phyloP scores from a whole-genome alignment of 257 asterid species.

The Solanum sparsipilum region DNA sequence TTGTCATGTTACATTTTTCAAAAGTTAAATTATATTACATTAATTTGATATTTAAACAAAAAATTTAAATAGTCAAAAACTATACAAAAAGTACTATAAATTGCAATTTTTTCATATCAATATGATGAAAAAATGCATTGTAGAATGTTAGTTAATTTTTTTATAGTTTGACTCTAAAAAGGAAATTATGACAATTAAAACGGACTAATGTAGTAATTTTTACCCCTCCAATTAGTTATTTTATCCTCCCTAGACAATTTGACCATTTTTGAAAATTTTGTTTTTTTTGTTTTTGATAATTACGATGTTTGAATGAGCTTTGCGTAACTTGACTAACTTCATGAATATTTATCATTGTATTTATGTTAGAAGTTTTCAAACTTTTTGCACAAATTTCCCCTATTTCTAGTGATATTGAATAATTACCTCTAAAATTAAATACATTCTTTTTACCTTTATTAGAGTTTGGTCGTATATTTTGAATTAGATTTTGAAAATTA shows the following conservation, averaged over 20 bases:
- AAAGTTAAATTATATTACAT: no score
- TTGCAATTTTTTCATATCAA: background rate
- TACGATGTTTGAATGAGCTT: background rate
- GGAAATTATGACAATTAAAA: no score
- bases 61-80: no score
- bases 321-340: background rate
- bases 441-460: no score
- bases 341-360: background rate
- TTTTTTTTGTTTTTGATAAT: no score
- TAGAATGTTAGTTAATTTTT: no score
- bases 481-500: background rate
- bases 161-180: no score
- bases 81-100: no score
- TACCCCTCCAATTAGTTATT: background rate
- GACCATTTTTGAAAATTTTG: background rate
- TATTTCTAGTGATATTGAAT: background rate
- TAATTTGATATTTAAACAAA: no score
- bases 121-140: no score
- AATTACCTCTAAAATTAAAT: background rate
- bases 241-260: background rate
- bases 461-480: background rate
- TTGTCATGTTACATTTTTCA: background rate
- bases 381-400: background rate
- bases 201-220: background rate
- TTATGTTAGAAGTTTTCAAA: no score